Conservation (phyloP, 768 basidiomycete genomes). For the Exidia glandulosa region DNA sequence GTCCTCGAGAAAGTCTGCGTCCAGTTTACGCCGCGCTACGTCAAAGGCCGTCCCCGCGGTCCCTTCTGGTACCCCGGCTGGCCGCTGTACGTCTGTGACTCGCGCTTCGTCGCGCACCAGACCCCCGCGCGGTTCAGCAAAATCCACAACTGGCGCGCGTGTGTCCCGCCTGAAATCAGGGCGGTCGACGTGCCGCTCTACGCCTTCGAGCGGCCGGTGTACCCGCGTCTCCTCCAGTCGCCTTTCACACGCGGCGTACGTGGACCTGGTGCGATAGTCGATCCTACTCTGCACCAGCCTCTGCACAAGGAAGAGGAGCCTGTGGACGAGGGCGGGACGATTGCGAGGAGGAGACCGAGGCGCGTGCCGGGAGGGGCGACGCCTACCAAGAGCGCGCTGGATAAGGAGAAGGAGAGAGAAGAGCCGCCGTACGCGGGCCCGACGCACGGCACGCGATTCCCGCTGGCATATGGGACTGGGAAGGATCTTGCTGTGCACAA, state of each 20-base stretch:
- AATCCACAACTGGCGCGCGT: slow-evolving; percentile 94
- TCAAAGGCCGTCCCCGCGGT: slow-evolving; percentile 73
- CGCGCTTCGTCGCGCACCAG: slow-evolving; percentile 62
- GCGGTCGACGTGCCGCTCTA: slow-evolving; percentile 77
- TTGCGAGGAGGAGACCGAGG: not conserved
- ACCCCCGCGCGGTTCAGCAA: slow-evolving; percentile 62
- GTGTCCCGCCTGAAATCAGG: slow-evolving; percentile 79
- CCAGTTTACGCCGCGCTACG: slow-evolving; percentile 68
- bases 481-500: not conserved
- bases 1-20: slow-evolving; percentile 76
- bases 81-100: slow-evolving; percentile 86
- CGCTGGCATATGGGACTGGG: not conserved
- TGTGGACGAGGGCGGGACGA: not conserved
- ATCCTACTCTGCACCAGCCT: not conserved
- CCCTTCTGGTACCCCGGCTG: slow-evolving; percentile 83
- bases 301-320: not conserved
- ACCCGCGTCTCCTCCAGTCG: slow-evolving; percentile 51
- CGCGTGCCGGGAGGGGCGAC: not conserved
- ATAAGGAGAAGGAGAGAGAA: not conserved
- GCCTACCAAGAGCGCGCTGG: not conserved
- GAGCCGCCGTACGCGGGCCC: not conserved
- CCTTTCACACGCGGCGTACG: slow-evolving; percentile 51
- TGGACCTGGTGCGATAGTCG: not conserved
- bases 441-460: not conserved
- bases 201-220: slow-evolving; percentile 59